Conservation (phyloP, 148 eudicot genomes). For the Bassia scoparia region DNA sequence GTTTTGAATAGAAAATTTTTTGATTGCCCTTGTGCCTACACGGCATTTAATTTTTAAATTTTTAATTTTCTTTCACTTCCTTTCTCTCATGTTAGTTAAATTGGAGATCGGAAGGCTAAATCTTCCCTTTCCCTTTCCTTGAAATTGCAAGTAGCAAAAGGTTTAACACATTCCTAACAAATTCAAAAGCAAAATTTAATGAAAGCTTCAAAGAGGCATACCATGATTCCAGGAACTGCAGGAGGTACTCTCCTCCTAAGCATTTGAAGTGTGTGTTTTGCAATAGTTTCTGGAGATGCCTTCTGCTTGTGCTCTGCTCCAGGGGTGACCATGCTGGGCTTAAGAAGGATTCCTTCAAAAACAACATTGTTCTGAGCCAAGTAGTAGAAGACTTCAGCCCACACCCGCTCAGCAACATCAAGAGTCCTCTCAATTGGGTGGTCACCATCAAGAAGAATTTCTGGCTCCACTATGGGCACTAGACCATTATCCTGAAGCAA, state of each 20-base stretch:
- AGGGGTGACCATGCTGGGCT: constrained; percentile 99
- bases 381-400: constrained; percentile 94
- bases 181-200: background rate
- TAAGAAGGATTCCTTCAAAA: constrained; percentile 89
- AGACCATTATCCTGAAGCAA: constrained; percentile 76
- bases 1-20: background rate
- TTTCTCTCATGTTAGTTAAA: background rate
- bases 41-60: background rate
- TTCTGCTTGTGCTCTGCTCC: constrained; percentile 92
- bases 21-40: background rate
- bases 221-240: constrained; percentile 98
- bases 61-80: too few species aligned
- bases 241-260: constrained; percentile 94
- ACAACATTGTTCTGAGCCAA: constrained; percentile 78
- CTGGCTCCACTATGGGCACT: constrained; percentile 97
- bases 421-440: constrained; percentile 88
- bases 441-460: constrained; percentile 96
- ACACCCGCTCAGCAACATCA: constrained; percentile 84
- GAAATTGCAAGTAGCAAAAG: background rate
- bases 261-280: constrained; percentile 74
- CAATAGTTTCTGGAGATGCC: constrained; percentile 87
- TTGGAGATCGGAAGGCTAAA: too few species aligned
- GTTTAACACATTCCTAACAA: too few species aligned
- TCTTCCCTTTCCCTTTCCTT: background rate
- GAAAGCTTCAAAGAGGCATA: constrained; percentile 27